Evolutionary conservation across 2,329 filamentous ascomycete species (phyloP).

Genomic region (Helotiales sp.): DNA sequence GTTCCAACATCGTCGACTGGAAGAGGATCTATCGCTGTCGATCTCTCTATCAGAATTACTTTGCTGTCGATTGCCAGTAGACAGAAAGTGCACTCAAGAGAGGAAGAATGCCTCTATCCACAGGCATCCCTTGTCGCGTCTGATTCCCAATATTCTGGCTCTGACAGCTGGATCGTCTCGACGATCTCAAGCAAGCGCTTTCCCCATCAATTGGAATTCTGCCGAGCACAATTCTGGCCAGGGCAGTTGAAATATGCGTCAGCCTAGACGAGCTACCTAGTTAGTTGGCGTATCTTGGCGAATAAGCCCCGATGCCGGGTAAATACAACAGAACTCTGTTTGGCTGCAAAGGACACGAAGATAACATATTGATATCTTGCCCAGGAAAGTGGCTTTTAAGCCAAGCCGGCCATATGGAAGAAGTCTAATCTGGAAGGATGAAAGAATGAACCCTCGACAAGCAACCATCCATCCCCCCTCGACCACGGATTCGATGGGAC

Average conservation of each 20-base stretch:
- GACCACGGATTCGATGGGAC: background rate
- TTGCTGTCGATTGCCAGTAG: background rate
- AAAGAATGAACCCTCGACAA: conserved; percentile 2
- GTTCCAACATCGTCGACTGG: conserved; percentile 1
- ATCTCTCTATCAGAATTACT: background rate
- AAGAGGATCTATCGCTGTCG: background rate
- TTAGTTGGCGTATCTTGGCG: conserved; percentile 9
- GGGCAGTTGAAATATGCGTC: conserved; percentile 5
- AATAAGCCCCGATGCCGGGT: conserved; percentile 22
- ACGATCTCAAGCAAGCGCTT: conserved; percentile 5
- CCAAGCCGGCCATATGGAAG: conserved; percentile 21
- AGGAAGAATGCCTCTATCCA: background rate
- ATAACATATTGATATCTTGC: conserved; percentile 13
- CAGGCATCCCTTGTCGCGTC: background rate
- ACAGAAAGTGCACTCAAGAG: background rate
- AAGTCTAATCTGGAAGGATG: background rate
- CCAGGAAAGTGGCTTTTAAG: conserved; percentile 10
- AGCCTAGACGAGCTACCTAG: background rate
- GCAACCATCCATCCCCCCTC: background rate
- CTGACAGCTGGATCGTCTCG: conserved; percentile 1
- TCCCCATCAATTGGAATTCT: conserved; percentile 2
- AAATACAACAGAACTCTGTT: conserved; percentile 11
- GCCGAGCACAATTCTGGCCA: background rate
- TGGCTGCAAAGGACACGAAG: conserved; percentile 4
- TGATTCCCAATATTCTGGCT: background rate